Percentiles rank a stretch among this genome's conserved stretches.
phyloP scores from a whole-genome alignment of 306 rosid species.

The Phaseolus lunatus region DNA sequence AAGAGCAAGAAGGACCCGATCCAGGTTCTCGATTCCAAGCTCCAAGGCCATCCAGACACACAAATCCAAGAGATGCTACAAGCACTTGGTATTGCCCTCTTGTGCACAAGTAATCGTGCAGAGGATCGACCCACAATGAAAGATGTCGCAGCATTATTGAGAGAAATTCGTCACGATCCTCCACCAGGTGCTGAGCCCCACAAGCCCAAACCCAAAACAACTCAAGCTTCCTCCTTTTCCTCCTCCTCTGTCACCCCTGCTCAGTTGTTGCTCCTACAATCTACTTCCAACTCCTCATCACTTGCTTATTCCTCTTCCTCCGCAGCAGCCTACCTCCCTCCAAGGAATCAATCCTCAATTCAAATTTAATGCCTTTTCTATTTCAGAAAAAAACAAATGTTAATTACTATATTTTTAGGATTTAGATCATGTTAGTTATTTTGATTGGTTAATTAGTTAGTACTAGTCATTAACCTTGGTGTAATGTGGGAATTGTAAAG shows the following conservation, averaged over 20 bases:
- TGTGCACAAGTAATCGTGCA: conserved; percentile 77
- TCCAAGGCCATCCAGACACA: conserved; percentile 76
- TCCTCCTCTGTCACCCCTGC: conserved; percentile 65
- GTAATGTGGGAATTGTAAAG: conserved; percentile 46
- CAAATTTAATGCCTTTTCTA: conserved; percentile 1
- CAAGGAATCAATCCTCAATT: conserved; percentile 49
- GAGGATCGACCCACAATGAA: conserved; percentile 94
- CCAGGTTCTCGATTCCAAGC: conserved; percentile 75
- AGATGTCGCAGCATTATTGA: conserved; percentile 83
- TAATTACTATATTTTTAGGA: neutral
- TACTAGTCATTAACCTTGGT: conserved; percentile 43
- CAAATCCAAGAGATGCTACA: conserved; percentile 86
- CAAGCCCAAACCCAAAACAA: conserved; percentile 59
- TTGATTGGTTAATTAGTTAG: conserved; percentile 46
- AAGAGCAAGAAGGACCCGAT: conserved; percentile 77
- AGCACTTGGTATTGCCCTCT: conserved; percentile 77
- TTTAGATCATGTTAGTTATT: conserved; percentile 33
- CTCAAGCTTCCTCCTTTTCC: conserved; percentile 52
- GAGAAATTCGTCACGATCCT: conserved; percentile 69
- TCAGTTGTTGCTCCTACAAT: conserved; percentile 67
- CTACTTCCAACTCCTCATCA: conserved; percentile 71
- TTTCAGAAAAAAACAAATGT: neutral
- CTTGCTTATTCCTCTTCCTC: conserved; percentile 71
- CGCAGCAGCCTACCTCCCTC: conserved; percentile 50
- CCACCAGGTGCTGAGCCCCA: conserved; percentile 54